Conservation (phyloP, 139 green algal species). For the Protoeuglena noctilucae region DNA sequence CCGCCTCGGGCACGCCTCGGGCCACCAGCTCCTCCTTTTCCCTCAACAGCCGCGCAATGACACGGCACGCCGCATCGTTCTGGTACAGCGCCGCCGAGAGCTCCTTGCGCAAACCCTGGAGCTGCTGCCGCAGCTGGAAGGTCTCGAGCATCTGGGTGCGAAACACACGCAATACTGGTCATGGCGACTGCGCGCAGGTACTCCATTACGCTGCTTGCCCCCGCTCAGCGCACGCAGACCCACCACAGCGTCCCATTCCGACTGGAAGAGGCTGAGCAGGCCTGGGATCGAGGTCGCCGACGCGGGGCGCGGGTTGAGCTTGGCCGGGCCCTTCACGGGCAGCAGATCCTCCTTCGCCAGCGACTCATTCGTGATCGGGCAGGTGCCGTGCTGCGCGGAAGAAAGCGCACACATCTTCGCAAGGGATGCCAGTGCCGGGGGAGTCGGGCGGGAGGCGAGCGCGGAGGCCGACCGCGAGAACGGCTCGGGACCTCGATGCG, state of each 20-base stretch:
- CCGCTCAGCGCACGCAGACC: no score
- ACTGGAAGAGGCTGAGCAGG: constrained; percentile 78
- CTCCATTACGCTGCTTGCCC: no score
- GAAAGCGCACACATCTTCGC: no score
- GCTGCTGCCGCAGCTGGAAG: constrained; percentile 52
- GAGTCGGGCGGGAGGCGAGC: no score
- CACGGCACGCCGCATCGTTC: constrained; percentile 81
- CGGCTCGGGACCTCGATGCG: no score
- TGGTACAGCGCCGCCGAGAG: constrained; percentile 84
- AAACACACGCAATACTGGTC: no score
- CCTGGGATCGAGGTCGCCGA: constrained; percentile 78
- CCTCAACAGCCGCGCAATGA: constrained; percentile 63
- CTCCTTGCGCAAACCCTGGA: constrained; percentile 65
- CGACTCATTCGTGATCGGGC: constrained; percentile 59
- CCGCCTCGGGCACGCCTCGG: constrained; percentile 19
- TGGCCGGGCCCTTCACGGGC: constrained; percentile 45
- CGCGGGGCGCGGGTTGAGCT: constrained; percentile 59
- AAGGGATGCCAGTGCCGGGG: no score
- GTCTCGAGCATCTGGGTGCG: constrained; percentile 77
- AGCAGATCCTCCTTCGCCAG: constrained; percentile 69
- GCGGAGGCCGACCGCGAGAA: no score
- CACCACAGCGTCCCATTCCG: neutral
- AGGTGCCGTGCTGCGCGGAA: no score
- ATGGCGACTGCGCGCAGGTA: no score
- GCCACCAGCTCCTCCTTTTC: constrained; percentile 72